Base-by-base conservation (phyloP, 2,329 filamentous ascomycete genomes). In the Ceratocystis cubensis region DNA sequence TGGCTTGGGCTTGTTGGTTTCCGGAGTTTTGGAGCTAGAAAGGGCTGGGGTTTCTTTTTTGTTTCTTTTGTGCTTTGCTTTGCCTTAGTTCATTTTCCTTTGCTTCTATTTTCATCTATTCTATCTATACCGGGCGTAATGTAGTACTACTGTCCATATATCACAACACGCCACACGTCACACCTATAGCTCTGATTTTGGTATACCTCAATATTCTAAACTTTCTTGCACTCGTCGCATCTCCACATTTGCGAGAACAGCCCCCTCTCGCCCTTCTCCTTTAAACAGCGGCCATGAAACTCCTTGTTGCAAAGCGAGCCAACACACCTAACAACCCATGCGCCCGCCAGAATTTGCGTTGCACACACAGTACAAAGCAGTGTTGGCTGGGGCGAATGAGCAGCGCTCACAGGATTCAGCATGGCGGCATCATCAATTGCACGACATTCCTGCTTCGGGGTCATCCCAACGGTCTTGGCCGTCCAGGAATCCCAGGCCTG, bases 401-500 rank as follows among this genome's bases (percentile, higher is more conserved):
- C n/a, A 17, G 30, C 25, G 1, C 37, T 44, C 25, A 50, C 64
- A 28, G 44, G 41, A 37, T 61, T 61, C 37, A 46, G 41, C 13
- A 44, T 44, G 22, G 57, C 53, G 0, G 64, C 53, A 3, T 61
- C 64, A 28, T 50, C 15, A 53, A 44, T 8, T 25, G 53, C 22
- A 44, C 1, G 15, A 4, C 7, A 10, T 45, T 28, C n/a, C 15
- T 20, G 64, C 37, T 15, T n/a, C n/a, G 41, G 22, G 41, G 28
- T 15, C 17, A 8, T 17, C 44, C 3, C 4, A 2, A 28, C 28
- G 8, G 56, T 22, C 33, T 48, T 46, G 4, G 15, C 22, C 3
- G 41, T 56, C 64, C 64, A 65, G 10, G 64, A 53, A 25, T 61
- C 53, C 25, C 53, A 77, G 41, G 77, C 78, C 15, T 76, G 73